Evolutionary conservation across 805 yeast genomes (phyloP).

Genomic region (Dipodascopsis tothii): DNA sequence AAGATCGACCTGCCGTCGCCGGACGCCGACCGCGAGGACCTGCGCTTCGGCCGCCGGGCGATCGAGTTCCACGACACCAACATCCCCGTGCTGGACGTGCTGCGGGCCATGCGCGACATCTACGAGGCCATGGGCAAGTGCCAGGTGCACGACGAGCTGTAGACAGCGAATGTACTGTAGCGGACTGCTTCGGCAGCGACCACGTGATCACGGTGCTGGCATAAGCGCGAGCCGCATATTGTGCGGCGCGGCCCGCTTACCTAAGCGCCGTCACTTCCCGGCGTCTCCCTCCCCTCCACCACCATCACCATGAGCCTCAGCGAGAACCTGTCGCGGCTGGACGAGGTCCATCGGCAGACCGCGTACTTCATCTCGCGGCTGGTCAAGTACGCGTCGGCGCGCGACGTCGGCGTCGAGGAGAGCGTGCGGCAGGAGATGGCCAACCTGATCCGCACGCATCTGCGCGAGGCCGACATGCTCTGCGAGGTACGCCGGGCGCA

Average conservation of each 20-base stretch:
- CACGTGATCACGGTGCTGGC: not conserved
- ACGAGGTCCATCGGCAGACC: not conserved
- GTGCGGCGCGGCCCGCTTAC: not conserved
- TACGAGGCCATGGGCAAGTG: not conserved
- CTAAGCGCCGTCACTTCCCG: not conserved
- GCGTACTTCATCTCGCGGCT: not conserved
- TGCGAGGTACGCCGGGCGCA: not conserved
- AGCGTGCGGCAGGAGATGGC: not conserved
- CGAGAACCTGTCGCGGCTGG: not conserved
- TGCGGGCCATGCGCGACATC: not conserved
- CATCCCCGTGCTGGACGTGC: not conserved
- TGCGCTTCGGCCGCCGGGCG: not conserved
- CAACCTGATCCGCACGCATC: not conserved
- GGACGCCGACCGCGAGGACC: too few relatives aligned
- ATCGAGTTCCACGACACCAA: not conserved
- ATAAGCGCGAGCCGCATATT: not conserved
- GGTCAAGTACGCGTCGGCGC: not conserved
- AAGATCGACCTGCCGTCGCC: too few relatives aligned
- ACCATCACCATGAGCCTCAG: not conserved
- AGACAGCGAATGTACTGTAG: not conserved
- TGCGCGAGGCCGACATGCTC: not conserved
- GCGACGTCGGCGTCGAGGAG: not conserved
- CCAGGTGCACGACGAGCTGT: not conserved
- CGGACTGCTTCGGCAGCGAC: not conserved
- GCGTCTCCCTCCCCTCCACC: too few relatives aligned